These are phyloP conservation scores for Mallotus nudiflorus DNA, from an alignment of 345 rosid species.

Conservation along the genomic window DNA sequence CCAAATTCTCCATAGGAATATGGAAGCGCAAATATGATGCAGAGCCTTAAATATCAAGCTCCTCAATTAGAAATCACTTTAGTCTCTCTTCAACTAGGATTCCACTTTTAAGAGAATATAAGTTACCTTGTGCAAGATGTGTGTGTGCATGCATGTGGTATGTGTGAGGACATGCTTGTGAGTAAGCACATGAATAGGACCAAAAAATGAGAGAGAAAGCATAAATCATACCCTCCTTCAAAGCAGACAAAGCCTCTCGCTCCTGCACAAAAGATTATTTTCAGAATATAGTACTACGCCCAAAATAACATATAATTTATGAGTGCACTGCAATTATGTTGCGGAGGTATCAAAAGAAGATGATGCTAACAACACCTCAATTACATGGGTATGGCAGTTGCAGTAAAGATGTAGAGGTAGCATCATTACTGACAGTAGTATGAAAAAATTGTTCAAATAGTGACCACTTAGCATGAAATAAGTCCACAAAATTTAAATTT, in stretches of 20 bases:
- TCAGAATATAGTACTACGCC: background rate
- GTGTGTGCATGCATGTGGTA: too few species aligned
- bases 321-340: background rate
- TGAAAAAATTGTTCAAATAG: background rate
- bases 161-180: too few species aligned
- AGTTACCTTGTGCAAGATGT: background rate
- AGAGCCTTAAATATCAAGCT: too few species aligned
- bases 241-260: slow-evolving; percentile 54
- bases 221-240: slow-evolving; percentile 62
- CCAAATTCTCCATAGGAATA: too few species aligned
- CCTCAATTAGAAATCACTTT: background rate
- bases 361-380: background rate
- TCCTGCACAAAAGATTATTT: slow-evolving; percentile 50
- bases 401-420: too few species aligned
- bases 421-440: background rate
- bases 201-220: slow-evolving; percentile 9
- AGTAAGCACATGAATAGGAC: background rate
- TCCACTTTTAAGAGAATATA: background rate
- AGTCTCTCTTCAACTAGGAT: background rate
- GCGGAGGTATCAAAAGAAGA: background rate
- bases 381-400: background rate
- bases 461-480: too few species aligned
- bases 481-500: too few species aligned
- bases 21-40: too few species aligned
- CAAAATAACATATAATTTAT: background rate